Base-by-base conservation (phyloP, 306 rosid genomes). In the Oxytropis ochrocephala region DNA sequence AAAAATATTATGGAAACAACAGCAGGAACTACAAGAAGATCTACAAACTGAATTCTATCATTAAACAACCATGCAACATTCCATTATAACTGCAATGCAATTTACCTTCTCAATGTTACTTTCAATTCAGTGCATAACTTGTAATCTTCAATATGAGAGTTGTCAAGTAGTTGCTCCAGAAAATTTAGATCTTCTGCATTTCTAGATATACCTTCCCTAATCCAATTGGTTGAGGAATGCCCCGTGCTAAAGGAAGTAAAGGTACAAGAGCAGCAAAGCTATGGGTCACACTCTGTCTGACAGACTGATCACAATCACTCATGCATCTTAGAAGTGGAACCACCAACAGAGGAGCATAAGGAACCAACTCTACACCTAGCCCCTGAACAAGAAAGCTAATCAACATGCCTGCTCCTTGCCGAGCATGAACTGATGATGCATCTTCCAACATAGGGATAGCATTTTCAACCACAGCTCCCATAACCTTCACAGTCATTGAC, bases 211-310 rank as follows among this genome's bases (percentile, higher is more conserved):
- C 76, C 84, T 71, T 88, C 59, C 86, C 84, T 38, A 90, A 70
- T 67, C 89, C 96, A 81, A 52, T 72, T 33, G 97, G 99, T 68
- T 88, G 92, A 61, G 97, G 96, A 79, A 94, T 88, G 75, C 99
- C 99, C 17, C 96, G 88, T 3, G 99, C 97, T 64, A 94, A 77
- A 75, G 99, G 99, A 82, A 94, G 97, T 78, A 94, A 84, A 59
- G 99, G 99, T 65, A 94, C 99, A 78, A 94, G 97, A 54, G 99
- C 90, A 62, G 99, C 99, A 91, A 94, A 94, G 86, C 99, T 91
- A 81, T 80, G 99, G 43, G 99, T 94, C 75, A 94, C 99, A 80
- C 96, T 87, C 84, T 85, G 87, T 79, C 99, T 94, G 67, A 94
- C 99, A 60, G 95, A 94, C 64, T 87, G 96, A 83, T 94, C 96